Evolutionary conservation across 2,329 filamentous ascomycete genomes (phyloP).

Genomic region (Acrocalymma vagum): DNA sequence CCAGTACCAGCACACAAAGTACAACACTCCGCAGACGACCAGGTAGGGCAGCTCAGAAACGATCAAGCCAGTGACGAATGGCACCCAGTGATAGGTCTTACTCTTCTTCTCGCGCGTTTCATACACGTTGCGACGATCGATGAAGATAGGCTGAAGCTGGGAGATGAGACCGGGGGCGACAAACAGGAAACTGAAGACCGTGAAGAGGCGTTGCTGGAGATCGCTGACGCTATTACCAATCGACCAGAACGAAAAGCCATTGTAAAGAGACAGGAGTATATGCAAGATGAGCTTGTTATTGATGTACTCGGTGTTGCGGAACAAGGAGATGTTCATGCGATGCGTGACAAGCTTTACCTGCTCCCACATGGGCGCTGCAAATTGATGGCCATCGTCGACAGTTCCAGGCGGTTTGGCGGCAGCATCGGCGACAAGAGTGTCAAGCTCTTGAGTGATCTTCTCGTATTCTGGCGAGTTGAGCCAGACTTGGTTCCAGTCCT

Average conservation of each 20-base stretch:
- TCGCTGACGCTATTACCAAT: slow-evolving; percentile 33
- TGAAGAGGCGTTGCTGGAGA: slow-evolving; percentile 51
- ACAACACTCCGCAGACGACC: slow-evolving; percentile 67
- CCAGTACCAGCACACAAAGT: slow-evolving; percentile 73
- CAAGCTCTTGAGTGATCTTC: slow-evolving; percentile 40
- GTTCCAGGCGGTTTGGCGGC: slow-evolving; percentile 39
- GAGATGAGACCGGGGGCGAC: slow-evolving; percentile 46
- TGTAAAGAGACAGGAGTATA: slow-evolving; percentile 15
- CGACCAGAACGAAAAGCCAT: slow-evolving; percentile 27
- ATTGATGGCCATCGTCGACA: slow-evolving; percentile 45
- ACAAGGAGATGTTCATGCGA: slow-evolving; percentile 16
- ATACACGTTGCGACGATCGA: slow-evolving; percentile 54
- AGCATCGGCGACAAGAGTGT: slow-evolving; percentile 41
- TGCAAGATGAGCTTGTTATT: slow-evolving; percentile 24
- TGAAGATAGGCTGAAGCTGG: slow-evolving; percentile 52
- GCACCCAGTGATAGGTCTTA: slow-evolving; percentile 76
- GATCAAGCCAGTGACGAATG: slow-evolving; percentile 73
- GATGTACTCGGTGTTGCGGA: slow-evolving; percentile 21
- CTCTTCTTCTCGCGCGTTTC: slow-evolving; percentile 67
- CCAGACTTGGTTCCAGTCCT: slow-evolving; percentile 52
- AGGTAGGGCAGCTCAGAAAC: slow-evolving; percentile 73
- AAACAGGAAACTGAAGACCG: slow-evolving; percentile 57
- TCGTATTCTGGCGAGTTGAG: slow-evolving; percentile 41
- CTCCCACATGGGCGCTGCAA: slow-evolving; percentile 15
- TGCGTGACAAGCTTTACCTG: slow-evolving; percentile 21